Conservation (phyloP, 495 filamentous ascomycete genomes). For the Neurospora sp. region DNA sequence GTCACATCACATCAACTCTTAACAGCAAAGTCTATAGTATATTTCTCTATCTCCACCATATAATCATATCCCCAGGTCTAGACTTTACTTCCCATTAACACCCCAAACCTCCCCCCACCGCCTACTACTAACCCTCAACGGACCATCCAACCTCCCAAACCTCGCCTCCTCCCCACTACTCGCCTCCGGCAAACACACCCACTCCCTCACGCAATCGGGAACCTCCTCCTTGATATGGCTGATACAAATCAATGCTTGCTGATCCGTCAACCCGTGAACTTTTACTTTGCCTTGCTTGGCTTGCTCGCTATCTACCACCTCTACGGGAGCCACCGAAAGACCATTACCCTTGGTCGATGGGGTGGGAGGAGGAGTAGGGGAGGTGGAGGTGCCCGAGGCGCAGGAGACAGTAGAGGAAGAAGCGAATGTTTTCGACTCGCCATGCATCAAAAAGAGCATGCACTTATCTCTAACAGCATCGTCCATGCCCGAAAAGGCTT, state of each 20-base stretch:
- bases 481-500: conserved; percentile 86
- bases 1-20: no score
- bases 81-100: background rate
- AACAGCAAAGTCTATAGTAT: background rate
- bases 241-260: conserved; percentile 76
- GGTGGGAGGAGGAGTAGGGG: no score
- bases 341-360: background rate
- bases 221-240: conserved; percentile 89
- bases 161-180: conserved; percentile 44
- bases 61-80: background rate
- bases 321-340: conserved; percentile 3
- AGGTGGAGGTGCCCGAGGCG: background rate
- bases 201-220: conserved; percentile 65
- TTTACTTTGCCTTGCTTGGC: conserved; percentile 28
- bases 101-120: conserved; percentile 58
- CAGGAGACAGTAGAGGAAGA: background rate
- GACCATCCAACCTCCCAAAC: conserved; percentile 46
- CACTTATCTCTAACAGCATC: conserved; percentile 75
- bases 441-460: conserved; percentile 60
- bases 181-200: conserved; percentile 66
- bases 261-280: conserved; percentile 45
- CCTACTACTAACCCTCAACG: conserved; percentile 41
- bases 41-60: background rate
- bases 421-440: conserved; percentile 35
- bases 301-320: conserved; percentile 33